These are phyloP conservation scores for Backusella macrospora DNA, from an alignment of 192 early-diverging fungal genomes.

Conservation along the genomic window DNA sequence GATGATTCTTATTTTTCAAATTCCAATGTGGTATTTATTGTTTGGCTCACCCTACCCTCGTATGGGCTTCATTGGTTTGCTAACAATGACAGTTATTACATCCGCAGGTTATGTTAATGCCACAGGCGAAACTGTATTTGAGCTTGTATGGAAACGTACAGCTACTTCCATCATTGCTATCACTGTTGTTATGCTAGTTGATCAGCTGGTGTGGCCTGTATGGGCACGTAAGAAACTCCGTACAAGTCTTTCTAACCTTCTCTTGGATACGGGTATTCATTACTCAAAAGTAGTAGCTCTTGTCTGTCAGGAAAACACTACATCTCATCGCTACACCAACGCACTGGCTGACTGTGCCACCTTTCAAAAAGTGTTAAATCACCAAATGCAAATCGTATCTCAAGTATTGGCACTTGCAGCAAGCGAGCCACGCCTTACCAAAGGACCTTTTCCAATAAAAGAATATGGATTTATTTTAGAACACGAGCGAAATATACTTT, in stretches of 20 bases:
- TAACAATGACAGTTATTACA: slow-evolving; percentile 31
- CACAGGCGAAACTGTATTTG: slow-evolving; percentile 18
- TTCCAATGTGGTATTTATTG: slow-evolving; percentile 35
- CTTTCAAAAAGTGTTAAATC: slow-evolving; percentile 8
- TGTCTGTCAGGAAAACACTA: slow-evolving; percentile 24
- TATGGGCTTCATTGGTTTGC: slow-evolving; percentile 32
- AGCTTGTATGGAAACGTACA: slow-evolving; percentile 29
- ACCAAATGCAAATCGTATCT: background rate
- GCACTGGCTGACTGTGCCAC: slow-evolving; percentile 8
- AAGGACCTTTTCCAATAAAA: slow-evolving; percentile 25
- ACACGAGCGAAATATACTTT: slow-evolving; percentile 25
- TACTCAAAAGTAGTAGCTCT: slow-evolving; percentile 27
- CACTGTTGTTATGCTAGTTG: slow-evolving; percentile 30
- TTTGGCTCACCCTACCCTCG: slow-evolving; percentile 23
- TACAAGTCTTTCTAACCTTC: slow-evolving; percentile 11
- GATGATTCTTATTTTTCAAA: slow-evolving; percentile 25
- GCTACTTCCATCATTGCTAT: slow-evolving; percentile 32
- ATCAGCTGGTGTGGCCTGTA: slow-evolving; percentile 29
- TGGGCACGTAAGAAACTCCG: slow-evolving; percentile 35
- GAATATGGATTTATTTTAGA: slow-evolving; percentile 23
- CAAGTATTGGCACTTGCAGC: slow-evolving; percentile 12
- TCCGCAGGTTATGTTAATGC: slow-evolving; percentile 15
- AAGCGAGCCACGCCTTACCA: slow-evolving; percentile 29
- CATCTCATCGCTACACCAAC: background rate
- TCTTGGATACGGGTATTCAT: slow-evolving; percentile 30